Conservation (phyloP, 2,329 filamentous ascomycete species). For the Blastomyces silverae region DNA sequence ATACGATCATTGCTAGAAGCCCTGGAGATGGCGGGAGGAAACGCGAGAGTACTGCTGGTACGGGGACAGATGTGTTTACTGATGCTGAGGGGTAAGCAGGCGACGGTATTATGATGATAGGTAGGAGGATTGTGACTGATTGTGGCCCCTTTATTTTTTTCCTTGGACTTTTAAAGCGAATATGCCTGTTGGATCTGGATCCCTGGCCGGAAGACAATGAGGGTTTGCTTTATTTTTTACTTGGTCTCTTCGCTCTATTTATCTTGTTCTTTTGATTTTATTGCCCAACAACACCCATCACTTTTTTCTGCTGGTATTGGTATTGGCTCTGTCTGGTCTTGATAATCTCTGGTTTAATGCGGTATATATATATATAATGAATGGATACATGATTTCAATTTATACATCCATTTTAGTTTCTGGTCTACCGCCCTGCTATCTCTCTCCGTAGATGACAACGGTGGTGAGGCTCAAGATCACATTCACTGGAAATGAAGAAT, state of each 20-base stretch:
- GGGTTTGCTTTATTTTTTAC: not conserved
- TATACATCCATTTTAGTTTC: not conserved
- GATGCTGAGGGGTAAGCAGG: conserved; percentile 13
- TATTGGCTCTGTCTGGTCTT: not conserved
- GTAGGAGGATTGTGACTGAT: not conserved
- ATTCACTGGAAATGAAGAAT: too few species aligned
- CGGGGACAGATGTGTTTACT: conserved; percentile 16
- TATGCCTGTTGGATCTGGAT: not conserved
- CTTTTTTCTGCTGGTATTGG: not conserved
- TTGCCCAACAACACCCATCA: not conserved
- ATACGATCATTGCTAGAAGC: conserved; percentile 18
- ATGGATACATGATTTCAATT: not conserved
- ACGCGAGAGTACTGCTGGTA: conserved; percentile 14
- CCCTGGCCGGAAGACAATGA: not conserved
- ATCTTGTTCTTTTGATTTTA: not conserved
- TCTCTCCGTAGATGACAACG: too few species aligned
- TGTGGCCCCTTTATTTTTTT: not conserved
- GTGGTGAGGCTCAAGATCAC: too few species aligned
- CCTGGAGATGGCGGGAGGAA: not conserved
- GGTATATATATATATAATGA: conserved; percentile 2
- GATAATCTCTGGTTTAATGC: not conserved
- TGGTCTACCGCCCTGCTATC: not conserved
- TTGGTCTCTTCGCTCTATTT: not conserved
- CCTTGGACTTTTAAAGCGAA: not conserved
- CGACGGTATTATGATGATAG: not conserved